Base-by-base conservation (phyloP, 441 rosid genomes). In the Adansonia madagascariensis region DNA sequence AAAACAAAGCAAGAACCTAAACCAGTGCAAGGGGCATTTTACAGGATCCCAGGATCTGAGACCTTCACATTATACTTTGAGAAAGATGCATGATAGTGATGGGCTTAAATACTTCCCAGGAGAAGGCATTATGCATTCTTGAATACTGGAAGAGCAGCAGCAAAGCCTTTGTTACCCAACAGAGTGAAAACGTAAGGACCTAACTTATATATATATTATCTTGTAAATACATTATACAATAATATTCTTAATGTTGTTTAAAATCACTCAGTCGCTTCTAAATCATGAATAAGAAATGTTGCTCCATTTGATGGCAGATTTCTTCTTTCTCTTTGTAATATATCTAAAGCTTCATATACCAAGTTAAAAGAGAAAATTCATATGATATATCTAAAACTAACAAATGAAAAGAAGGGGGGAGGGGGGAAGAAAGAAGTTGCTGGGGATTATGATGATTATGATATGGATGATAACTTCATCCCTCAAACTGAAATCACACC, bases 401-500 rank as follows among this genome's bases (percentile, higher is more conserved):
- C 12, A n/a, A 73, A 35, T 35, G 41, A 35, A 35, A 35, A 35
- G 41, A 49, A 46, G 17, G 56, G 66, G 52, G 24, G 57, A 9
- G 63, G 55, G 49, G 47, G 49, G 17, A 39, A 56, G 44, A 56
- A 55, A 11, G 20, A 24, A 9, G 22, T 47, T n/a, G 20, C 24
- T 31, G 10, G 27, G 47, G 39, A 18, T 50, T 20, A 7, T 24
- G 55, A 71, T 49, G 15, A 41, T 44, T n/a, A 5, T 35, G 60
- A 72, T 53, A 59, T 70, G 53, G 62, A 53, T 3, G 9, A 49
- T 63, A 71, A 41, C 71, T 7, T 44, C n/a, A 52, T 61, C 73
- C 39, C 67, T 79, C 56, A 3, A 53, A 53, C 76, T 55, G 24
- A 75, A 77, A 49, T 46, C 8, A 18, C 49, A 35, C 39, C 53